Evolutionary conservation across 1,139 yeast genomes (phyloP), one percentile per base, ranked within the genome.

Genomic region (Fermentozyma sake): DNA sequence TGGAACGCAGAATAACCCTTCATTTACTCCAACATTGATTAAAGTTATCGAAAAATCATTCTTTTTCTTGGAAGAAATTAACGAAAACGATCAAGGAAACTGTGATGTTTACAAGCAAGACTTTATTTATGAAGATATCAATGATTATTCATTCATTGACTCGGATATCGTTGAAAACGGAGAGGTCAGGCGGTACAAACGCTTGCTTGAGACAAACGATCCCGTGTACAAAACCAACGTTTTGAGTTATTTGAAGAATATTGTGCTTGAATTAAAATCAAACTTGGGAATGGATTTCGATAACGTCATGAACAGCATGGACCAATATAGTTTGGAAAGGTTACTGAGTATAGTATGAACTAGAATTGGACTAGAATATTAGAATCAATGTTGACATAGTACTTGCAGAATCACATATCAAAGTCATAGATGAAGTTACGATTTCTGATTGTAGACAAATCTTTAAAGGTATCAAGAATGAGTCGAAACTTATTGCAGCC

Each of bases 1-100:
- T 26, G 56, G 55, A 1, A 44, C 58, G 3, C 40, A 44, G 12
- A 39, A 44, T 14, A 27, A 61, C 52, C 36, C 68, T 55, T 23
- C 43, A 35, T 41, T 46, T 20, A 57, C 37, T 8, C 24, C 18
- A 12, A 31, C 35, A 10, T 39, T 70, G 33, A 50, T 54, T 3
- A 53, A 65, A 4, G 56, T 79, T 12, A 51, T 79, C 5, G 66
- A 76, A 14, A 55, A 75, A 18, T 62, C 81, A 55, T 67, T 81
- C 7, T 70, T 70, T 31, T 65, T 82, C 35, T 50, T 83, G 29
- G 96, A 86, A 43, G 95, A 86, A 46, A 66, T 81, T 8, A 76
- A 79, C 32, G 94, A 84, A 41, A 53, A 63, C 6, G 55, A 45
- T 9, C 58, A 61, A 10, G 89, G 89, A 0, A 74, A 69, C 28